Base-by-base conservation (phyloP, 2,329 filamentous ascomycete species). In the Chrysoporthe puriensis region DNA sequence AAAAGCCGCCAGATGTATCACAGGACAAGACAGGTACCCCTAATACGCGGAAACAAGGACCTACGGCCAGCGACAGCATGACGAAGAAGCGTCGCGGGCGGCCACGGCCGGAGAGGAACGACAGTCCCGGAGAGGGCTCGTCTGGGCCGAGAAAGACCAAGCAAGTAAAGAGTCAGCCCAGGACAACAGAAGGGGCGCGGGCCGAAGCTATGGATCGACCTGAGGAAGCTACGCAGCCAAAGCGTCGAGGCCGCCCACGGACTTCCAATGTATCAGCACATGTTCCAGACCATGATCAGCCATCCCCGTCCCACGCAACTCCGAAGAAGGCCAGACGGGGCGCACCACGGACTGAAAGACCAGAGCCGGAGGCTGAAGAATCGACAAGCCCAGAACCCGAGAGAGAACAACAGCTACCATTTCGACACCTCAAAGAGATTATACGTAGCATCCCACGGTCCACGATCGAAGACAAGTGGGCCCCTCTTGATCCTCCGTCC, bases 381-480 rank as follows among this genome's bases (percentile, higher is more conserved):
- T 16, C 59, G 46, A 14, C 32, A 60, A 14, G 21, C n/a, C 2
- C 58, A 36, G 62, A 65, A 21, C 14, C 58, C 14, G 66, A 65
- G 58, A 58, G 40, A 7, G 59, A 65, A 36, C 52, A 57, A 56
- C 70, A 72, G 2, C 66, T 73, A 8, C 72, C 80, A 70, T 88
- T 85, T 74, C 81, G 82, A 57, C 84, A 86, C 71, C 77, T 90
- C 61, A 79, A 82, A 7, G 77, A 85, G 16, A 81, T 80, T 42
- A 84, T 81, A 14, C 84, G 82, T 46, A 81, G 80, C 54, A 81
- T 93, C 56, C 86, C 88, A n/a, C 86, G 84, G 69, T 84, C 85
- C 40, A 85, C 83, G 48, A 91, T 96, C 67, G 84, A 91, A 54
- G 79, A 89, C 54, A 92, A 90, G 74, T 93, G 90, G 90, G 80